Evolutionary conservation across 257 asterid genomes (phyloP).

Genomic region (Nicotiana paniculata): DNA sequence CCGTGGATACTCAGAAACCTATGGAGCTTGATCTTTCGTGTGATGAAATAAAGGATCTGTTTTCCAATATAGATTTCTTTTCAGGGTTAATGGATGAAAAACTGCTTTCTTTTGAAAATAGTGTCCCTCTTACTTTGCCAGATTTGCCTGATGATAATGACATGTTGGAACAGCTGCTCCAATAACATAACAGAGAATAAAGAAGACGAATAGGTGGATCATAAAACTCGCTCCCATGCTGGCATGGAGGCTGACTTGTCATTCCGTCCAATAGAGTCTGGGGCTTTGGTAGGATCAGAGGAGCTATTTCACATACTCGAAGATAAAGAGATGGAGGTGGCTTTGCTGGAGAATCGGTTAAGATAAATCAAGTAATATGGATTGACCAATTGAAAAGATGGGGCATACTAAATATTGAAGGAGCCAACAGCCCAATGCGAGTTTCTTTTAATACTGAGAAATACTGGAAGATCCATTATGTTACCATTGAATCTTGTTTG

Average conservation of each 20-base stretch:
- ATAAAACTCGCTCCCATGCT: conserved; percentile 10
- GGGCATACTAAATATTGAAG: conserved; percentile 19
- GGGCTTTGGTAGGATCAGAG: background rate
- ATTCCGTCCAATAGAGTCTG: conserved; percentile 12
- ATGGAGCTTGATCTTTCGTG: conserved; percentile 61
- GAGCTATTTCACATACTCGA: conserved; percentile 17
- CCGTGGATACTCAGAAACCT: conserved; percentile 29
- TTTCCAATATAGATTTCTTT: conserved; percentile 47
- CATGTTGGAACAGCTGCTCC: conserved; percentile 58
- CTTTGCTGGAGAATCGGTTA: background rate
- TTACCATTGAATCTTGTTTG: background rate
- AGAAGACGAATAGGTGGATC: conserved; percentile 18
- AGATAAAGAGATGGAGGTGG: conserved; percentile 14
- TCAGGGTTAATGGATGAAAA: conserved; percentile 49
- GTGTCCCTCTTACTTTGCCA: conserved; percentile 46
- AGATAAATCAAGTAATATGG: conserved; percentile 26
- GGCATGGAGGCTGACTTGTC: conserved; percentile 14
- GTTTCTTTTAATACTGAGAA: background rate
- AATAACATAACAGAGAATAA: conserved; percentile 31
- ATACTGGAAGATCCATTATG: background rate
- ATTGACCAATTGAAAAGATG: conserved; percentile 35
- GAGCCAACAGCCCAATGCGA: background rate
- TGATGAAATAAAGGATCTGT: conserved; percentile 61
- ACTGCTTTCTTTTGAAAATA: conserved; percentile 29
- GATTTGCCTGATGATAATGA: conserved; percentile 41